These are phyloP conservation scores for Arthrobotrys sinensis DNA, from an alignment of 2,329 filamentous ascomycete genomes.

Conservation along the genomic window DNA sequence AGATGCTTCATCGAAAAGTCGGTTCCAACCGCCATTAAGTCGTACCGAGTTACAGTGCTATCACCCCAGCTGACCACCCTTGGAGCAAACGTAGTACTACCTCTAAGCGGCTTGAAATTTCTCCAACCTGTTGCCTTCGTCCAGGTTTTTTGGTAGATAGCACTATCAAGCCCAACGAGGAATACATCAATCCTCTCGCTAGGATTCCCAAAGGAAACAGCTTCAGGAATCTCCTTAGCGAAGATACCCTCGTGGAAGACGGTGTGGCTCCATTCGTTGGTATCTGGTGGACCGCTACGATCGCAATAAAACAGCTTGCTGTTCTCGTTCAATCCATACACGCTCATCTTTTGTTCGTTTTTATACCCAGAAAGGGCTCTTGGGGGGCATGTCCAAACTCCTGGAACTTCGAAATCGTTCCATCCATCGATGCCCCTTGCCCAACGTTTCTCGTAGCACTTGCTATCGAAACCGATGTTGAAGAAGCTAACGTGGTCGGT, in stretches of 20 bases:
- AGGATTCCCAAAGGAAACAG: slow-evolving; percentile 6
- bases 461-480: slow-evolving; percentile 31
- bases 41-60: slow-evolving; percentile 10
- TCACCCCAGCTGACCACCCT: slow-evolving; percentile 26
- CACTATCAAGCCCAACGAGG: slow-evolving; percentile 25
- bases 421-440: neutral
- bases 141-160: slow-evolving; percentile 32
- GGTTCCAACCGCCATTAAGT: neutral
- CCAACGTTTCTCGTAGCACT: slow-evolving; percentile 38
- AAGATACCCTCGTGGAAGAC: neutral
- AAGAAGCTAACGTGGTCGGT: slow-evolving; percentile 27
- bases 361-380: slow-evolving; percentile 4
- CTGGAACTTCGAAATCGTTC: slow-evolving; percentile 20
- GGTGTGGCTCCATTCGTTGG: neutral
- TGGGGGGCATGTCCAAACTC: slow-evolving; percentile 16
- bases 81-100: slow-evolving; percentile 1
- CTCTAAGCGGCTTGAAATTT: neutral
- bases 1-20: slow-evolving; percentile 22
- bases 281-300: neutral
- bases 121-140: slow-evolving; percentile 8
- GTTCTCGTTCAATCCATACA: slow-evolving; percentile 26
- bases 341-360: neutral
- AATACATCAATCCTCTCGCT: slow-evolving; percentile 31
- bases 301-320: slow-evolving; percentile 20
- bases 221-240: slow-evolving; percentile 17